Conservation (phyloP, 164 flowering plant species). For the Taxillus chinensis region DNA sequence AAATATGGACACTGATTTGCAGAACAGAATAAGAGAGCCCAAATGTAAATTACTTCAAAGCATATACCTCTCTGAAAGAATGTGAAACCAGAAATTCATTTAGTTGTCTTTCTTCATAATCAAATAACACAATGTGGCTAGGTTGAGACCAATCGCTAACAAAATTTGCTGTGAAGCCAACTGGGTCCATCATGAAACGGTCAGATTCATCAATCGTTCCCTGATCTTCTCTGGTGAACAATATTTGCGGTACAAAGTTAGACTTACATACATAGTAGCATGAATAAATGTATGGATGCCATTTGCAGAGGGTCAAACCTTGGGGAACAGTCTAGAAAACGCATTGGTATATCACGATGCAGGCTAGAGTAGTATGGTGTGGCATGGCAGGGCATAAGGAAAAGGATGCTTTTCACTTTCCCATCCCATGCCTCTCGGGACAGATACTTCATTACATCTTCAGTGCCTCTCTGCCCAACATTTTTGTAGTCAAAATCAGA, state of each 20-base stretch:
- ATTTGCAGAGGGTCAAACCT: conserved; percentile 29
- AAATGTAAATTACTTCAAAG: not conserved
- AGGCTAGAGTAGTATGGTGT: conserved; percentile 84
- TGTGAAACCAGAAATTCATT: conserved; percentile 42
- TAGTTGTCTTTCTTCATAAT: conserved; percentile 51
- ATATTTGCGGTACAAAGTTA: conserved; percentile 12
- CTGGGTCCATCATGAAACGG: conserved; percentile 69
- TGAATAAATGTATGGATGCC: conserved; percentile 1
- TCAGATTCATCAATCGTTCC: conserved; percentile 67
- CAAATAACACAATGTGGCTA: conserved; percentile 76
- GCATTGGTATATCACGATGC: conserved; percentile 70
- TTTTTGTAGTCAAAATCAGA: not conserved
- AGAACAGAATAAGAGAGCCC: too few relatives aligned
- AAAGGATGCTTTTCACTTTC: conserved; percentile 56
- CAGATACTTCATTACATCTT: conserved; percentile 78
- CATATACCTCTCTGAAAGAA: conserved; percentile 53
- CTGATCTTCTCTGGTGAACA: conserved; percentile 38
- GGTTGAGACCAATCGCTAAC: conserved; percentile 58
- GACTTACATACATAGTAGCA: not conserved
- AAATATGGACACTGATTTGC: too few relatives aligned
- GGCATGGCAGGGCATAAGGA: conserved; percentile 88
- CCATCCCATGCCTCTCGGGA: conserved; percentile 46
- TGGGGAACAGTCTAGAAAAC: conserved; percentile 90
- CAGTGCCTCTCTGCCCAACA: conserved; percentile 78
- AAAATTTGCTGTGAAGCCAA: conserved; percentile 38